Base-by-base conservation (phyloP, 257 asterid genomes). In the Ballota nigra region DNA sequence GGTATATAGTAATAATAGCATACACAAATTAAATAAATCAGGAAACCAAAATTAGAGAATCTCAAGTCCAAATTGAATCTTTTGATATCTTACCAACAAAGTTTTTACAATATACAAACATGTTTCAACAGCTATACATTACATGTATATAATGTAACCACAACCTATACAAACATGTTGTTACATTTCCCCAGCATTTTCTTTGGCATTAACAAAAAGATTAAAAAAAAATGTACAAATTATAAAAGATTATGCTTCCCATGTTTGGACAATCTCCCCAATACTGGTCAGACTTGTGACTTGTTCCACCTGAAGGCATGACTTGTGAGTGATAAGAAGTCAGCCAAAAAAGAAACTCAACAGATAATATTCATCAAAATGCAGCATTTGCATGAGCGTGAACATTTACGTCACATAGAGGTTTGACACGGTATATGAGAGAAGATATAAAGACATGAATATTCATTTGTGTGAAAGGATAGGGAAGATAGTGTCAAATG, bases 221-320 rank as follows among this genome's bases (percentile, higher is more conserved):
- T 18, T n/a, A n/a, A n/a, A 66, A 56, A 63, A 38, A 47, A 20
- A 53, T 28, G 62, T 63, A 31, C 45, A 62, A 68, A 47, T 20
- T 71, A 43, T 36, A 66, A n/a, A n/a, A 38, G 68, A 33, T 82
- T 28, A 82, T 79, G 84, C 75, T 68, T 38, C 81, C 80, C 88
- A 78, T 81, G 87, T 79, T 72, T 65, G 29, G 77, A 72, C 53
- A 64, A 15, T 69, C 57, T 51, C 72, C 66, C 73, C 49, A 8
- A 28, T 38, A 60, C 76, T 56, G 6, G 72, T 69, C 69, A 57
- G 59, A 28, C 12, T 64, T 71, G 66, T 77, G 86, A 81, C 86
- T 80, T 61, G 73, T 83, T 81, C 82, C 74, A 68, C 75, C 88
- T 77, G 82, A 85, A 79, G 43, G 65, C 75, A 85, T 55, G 71